phyloP scores from a whole-genome alignment of 108 stramenopile species.

The Fragilaria crotonensis region DNA sequence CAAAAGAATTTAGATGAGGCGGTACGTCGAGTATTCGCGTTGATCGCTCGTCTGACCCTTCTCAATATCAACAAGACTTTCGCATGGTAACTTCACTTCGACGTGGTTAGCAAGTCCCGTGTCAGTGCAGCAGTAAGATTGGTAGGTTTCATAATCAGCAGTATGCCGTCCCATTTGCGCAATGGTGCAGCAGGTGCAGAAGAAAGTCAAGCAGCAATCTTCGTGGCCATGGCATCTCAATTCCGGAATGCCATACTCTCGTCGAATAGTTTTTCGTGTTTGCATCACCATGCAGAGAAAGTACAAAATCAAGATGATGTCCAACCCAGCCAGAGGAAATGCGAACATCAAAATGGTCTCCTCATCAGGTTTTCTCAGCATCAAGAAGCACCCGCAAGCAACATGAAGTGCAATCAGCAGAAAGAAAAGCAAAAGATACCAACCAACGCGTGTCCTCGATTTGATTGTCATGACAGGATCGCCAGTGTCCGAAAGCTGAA shows the following conservation, averaged over 20 bases:
- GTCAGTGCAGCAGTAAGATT: constrained; percentile 21
- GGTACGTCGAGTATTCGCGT: neutral
- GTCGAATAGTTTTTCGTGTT: constrained; percentile 14
- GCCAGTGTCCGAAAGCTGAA: constrained; percentile 15
- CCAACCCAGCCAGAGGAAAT: constrained; percentile 1
- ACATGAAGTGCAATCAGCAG: neutral
- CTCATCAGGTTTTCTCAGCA: neutral
- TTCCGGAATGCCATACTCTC: constrained; percentile 13
- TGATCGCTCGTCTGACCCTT: neutral
- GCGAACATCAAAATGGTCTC: neutral
- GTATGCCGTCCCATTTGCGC: constrained; percentile 26
- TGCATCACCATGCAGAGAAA: constrained; percentile 3
- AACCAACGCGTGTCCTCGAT: neutral
- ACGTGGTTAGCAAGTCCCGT: constrained; percentile 23
- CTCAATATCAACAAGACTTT: neutral
- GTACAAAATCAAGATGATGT: constrained; percentile 8
- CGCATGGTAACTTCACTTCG: constrained; percentile 8
- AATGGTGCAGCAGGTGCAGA: constrained; percentile 22
- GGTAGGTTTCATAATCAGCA: constrained; percentile 19
- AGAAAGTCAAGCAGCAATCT: constrained; percentile 18
- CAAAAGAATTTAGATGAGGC: no score
- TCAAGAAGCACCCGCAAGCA: neutral
- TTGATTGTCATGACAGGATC: neutral
- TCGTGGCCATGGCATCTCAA: constrained; percentile 8
- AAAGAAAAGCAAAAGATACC: neutral